Evolutionary conservation across 2,329 filamentous ascomycete species (phyloP).

Genomic region (Aspergillus japonicus): DNA sequence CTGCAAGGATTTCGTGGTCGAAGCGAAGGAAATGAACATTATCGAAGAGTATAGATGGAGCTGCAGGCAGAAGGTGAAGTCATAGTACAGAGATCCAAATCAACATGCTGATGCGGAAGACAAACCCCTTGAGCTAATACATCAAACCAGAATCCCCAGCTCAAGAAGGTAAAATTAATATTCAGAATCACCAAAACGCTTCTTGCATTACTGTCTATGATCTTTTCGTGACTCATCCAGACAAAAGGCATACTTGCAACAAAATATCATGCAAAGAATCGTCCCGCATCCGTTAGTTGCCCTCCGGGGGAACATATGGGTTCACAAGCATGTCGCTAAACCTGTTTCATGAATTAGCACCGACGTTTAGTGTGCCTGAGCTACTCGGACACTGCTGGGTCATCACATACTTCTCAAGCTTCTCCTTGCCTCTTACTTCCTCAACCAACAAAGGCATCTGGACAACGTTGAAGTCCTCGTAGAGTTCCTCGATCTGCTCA

Average conservation of each 20-base stretch:
- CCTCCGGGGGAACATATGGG: constrained; percentile 49
- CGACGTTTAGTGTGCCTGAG: neutral
- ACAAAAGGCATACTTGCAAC: constrained; percentile 15
- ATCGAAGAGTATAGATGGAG: neutral
- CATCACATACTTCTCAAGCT: constrained; percentile 69
- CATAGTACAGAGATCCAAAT: neutral
- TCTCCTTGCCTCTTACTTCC: constrained; percentile 93
- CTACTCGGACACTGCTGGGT: neutral
- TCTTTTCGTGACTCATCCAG: constrained; percentile 40
- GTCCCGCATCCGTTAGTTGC: constrained; percentile 21
- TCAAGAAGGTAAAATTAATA: neutral
- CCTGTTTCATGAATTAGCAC: constrained; percentile 29
- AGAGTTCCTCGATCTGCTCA: constrained; percentile 96
- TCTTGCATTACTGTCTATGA: constrained; percentile 37
- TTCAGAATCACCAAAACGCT: constrained; percentile 16
- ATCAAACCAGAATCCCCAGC: neutral
- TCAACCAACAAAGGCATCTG: constrained; percentile 96
- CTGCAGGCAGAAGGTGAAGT: neutral
- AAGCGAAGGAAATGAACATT: too few species aligned
- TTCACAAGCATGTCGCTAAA: constrained; percentile 52
- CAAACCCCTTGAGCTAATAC: neutral
- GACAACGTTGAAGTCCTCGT: constrained; percentile 98
- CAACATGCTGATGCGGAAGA: neutral
- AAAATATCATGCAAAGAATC: constrained; percentile 15
- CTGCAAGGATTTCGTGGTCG: too few species aligned